phyloP scores from a whole-genome alignment of 257 asterid species.

The Vinca minor region DNA sequence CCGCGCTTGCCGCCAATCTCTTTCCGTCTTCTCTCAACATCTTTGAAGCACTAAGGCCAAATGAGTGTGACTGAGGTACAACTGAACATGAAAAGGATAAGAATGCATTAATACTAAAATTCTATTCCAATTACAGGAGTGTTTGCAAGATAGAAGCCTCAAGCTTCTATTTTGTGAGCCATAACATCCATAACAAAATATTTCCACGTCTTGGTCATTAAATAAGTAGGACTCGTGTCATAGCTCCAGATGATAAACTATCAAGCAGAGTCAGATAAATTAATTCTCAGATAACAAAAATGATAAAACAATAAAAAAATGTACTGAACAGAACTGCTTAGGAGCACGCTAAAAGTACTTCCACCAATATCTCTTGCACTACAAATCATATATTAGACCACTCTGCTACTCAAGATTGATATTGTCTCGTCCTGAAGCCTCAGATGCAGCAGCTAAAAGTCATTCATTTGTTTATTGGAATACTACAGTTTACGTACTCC shows the following conservation, averaged over 20 bases:
- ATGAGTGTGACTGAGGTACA: constrained; percentile 50
- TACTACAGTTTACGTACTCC: too few relatives aligned
- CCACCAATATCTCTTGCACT: too few relatives aligned
- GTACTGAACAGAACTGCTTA: background rate
- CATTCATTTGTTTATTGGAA: too few relatives aligned
- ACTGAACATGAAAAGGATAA: constrained; percentile 33
- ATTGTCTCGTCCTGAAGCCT: background rate
- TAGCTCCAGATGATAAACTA: background rate
- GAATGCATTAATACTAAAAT: constrained; percentile 16
- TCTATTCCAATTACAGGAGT: constrained; percentile 5
- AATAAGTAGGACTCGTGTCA: too few relatives aligned
- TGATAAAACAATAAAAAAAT: background rate
- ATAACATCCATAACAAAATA: background rate
- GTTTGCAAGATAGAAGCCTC: background rate
- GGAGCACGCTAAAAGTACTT: background rate
- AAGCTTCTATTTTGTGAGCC: background rate
- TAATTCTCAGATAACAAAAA: background rate
- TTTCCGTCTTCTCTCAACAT: constrained; percentile 33
- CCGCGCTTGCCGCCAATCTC: constrained; percentile 32
- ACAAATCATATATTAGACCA: too few relatives aligned
- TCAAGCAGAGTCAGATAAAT: background rate
- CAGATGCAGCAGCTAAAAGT: background rate
- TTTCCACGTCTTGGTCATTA: background rate
- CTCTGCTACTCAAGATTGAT: background rate
- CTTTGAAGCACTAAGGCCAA: constrained; percentile 52